Conservation (phyloP, 805 yeast species). For the Nakazawaea laoshanensis region DNA sequence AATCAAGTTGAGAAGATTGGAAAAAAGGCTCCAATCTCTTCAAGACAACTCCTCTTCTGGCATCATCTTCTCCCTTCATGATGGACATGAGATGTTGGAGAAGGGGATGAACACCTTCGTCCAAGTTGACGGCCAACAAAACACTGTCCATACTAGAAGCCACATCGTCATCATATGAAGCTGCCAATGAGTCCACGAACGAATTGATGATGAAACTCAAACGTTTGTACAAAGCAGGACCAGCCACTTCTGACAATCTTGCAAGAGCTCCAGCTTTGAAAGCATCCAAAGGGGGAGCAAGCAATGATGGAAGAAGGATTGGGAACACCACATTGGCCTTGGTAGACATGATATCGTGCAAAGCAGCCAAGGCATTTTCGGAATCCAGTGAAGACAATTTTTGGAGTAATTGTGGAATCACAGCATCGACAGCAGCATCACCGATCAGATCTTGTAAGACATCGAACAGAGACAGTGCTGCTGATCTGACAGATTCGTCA, state of each 20-base stretch:
- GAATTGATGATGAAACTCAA: constrained; percentile 68
- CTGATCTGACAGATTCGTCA: constrained; percentile 67
- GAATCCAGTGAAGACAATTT: constrained; percentile 57
- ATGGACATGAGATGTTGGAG: constrained; percentile 72
- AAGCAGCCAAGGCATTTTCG: constrained; percentile 75
- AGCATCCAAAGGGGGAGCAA: constrained; percentile 72
- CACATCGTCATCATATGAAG: constrained; percentile 32
- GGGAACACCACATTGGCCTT: constrained; percentile 92
- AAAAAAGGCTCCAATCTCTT: constrained; percentile 69
- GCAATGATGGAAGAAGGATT: constrained; percentile 75
- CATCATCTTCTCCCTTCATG: constrained; percentile 67
- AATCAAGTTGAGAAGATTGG: constrained; percentile 54
- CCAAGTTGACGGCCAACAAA: constrained; percentile 64
- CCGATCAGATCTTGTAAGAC: constrained; percentile 78
- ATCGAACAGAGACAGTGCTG: constrained; percentile 90
- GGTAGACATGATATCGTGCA: constrained; percentile 86
- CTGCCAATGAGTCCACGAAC: constrained; percentile 48
- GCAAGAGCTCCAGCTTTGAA: constrained; percentile 86
- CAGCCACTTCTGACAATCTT: constrained; percentile 85
- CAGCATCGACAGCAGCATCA: constrained; percentile 76
- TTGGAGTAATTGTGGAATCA: constrained; percentile 74
- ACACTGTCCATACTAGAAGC: constrained; percentile 55
- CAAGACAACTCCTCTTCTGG: constrained; percentile 54
- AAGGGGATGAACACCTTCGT: constrained; percentile 76
- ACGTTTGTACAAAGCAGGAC: constrained; percentile 66